Evolutionary conservation across 2,329 filamentous ascomycete species (phyloP).

Genomic region (Aspergillus calidoustus): DNA sequence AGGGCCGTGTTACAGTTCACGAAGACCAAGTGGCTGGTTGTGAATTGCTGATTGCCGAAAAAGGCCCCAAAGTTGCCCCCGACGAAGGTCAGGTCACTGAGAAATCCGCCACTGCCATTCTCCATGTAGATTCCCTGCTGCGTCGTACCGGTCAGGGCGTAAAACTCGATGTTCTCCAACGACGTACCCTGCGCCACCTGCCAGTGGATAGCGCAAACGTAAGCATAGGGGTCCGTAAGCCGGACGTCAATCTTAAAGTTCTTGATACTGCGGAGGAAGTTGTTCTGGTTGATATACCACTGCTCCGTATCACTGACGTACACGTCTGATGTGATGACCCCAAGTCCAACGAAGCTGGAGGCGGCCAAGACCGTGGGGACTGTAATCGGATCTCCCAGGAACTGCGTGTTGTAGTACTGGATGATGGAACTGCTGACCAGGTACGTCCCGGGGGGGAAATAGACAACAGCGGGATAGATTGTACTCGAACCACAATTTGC

Average conservation of each 20-base stretch:
- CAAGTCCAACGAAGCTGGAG: slow-evolving; percentile 2
- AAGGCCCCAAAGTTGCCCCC: slow-evolving; percentile 60
- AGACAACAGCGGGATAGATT: slow-evolving; percentile 34
- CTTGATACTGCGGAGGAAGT: slow-evolving; percentile 27
- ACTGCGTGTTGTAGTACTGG: slow-evolving; percentile 31
- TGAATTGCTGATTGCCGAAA: slow-evolving; percentile 67
- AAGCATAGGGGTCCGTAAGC: slow-evolving; percentile 13
- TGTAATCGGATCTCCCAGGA: slow-evolving; percentile 16
- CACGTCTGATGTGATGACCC: neutral
- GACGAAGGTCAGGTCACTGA: slow-evolving; percentile 62
- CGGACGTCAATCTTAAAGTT: slow-evolving; percentile 34
- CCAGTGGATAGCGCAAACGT: slow-evolving; percentile 66
- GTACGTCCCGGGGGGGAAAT: slow-evolving; percentile 12
- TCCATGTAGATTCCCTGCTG: slow-evolving; percentile 36
- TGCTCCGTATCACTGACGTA: slow-evolving; percentile 44
- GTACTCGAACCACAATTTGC: slow-evolving; percentile 74
- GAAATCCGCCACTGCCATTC: slow-evolving; percentile 59
- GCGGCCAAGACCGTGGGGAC: neutral
- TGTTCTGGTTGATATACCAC: slow-evolving; percentile 62
- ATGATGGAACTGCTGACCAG: slow-evolving; percentile 28
- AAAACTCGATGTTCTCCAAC: slow-evolving; percentile 74
- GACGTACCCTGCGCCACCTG: slow-evolving; percentile 75
- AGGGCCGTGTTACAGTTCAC: slow-evolving; percentile 57
- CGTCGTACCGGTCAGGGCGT: slow-evolving; percentile 61
- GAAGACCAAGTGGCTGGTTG: slow-evolving; percentile 59